phyloP scores from a whole-genome alignment of 352 stramenopile genomes.

The Pythium folliculosum region DNA sequence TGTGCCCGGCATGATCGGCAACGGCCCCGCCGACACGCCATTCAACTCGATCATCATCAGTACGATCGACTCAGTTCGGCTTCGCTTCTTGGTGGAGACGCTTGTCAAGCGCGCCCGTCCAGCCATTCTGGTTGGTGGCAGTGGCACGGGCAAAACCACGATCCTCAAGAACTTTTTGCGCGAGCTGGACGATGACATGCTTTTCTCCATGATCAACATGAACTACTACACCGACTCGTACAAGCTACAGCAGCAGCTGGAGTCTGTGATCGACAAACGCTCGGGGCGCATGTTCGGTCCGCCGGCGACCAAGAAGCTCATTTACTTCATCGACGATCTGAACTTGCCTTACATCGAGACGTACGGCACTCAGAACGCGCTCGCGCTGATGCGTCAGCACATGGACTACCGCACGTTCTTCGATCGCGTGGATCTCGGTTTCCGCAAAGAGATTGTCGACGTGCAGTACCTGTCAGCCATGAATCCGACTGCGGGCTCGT shows the following conservation, averaged over 20 bases:
- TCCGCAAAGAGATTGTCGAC: constrained; percentile 97
- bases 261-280: constrained; percentile 97
- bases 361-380: constrained; percentile 96
- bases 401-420: constrained; percentile 97
- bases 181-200: constrained; percentile 91
- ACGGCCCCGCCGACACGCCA: constrained; percentile 90
- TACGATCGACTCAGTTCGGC: constrained; percentile 95
- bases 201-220: constrained; percentile 97
- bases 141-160: constrained; percentile 96
- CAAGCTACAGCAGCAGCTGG: constrained; percentile 94
- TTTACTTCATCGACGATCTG: constrained; percentile 97
- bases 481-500: constrained; percentile 96
- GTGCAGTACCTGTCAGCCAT: constrained; percentile 96
- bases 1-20: constrained; percentile 90
- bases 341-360: constrained; percentile 97
- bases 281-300: constrained; percentile 95
- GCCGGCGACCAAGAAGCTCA: constrained; percentile 94
- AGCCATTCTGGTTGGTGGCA: constrained; percentile 95
- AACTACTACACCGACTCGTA: constrained; percentile 96
- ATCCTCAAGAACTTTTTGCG: constrained; percentile 96
- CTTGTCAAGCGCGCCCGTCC: constrained; percentile 93
- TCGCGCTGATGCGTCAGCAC: constrained; percentile 94
- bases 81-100: constrained; percentile 94
- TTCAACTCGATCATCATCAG: constrained; percentile 97
- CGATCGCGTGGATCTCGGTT: constrained; percentile 93